Evolutionary conservation across 2,329 filamentous ascomycete species (phyloP).

Genomic region (Capronia epimyces): DNA sequence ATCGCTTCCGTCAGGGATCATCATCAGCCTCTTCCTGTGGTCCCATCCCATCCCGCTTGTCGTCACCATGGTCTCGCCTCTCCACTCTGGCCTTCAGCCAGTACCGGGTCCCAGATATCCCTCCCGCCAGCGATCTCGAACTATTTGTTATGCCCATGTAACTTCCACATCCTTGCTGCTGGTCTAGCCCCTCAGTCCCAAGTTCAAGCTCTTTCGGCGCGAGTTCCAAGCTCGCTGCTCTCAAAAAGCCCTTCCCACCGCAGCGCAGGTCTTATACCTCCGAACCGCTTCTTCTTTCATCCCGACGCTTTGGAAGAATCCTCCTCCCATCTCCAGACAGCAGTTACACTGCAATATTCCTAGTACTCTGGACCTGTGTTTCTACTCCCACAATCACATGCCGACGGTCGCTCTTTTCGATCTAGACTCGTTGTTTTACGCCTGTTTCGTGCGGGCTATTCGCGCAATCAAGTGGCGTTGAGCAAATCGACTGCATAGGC

Average conservation of each 20-base stretch:
- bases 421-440: conserved; percentile 25
- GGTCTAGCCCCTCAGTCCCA: neutral
- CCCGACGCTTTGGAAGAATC: neutral
- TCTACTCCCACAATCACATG: conserved; percentile 21
- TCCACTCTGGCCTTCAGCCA: neutral
- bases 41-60: neutral
- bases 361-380: no score
- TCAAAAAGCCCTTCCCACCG: neutral
- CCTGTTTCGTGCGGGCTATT: conserved; percentile 29
- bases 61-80: conserved; percentile 1
- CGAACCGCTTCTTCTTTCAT: neutral
- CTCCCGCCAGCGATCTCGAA: neutral
- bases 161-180: neutral
- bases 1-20: neutral
- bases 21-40: neutral
- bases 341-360: neutral
- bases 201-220: neutral
- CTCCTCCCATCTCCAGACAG: neutral
- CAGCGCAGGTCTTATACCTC: neutral
- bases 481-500: conserved; percentile 5
- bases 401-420: conserved; percentile 13
- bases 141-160: neutral
- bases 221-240: neutral
- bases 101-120: neutral
- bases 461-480: conserved; percentile 30